Base-by-base conservation (phyloP, 2,329 filamentous ascomycete genomes). In the Epicoccum nigrum region DNA sequence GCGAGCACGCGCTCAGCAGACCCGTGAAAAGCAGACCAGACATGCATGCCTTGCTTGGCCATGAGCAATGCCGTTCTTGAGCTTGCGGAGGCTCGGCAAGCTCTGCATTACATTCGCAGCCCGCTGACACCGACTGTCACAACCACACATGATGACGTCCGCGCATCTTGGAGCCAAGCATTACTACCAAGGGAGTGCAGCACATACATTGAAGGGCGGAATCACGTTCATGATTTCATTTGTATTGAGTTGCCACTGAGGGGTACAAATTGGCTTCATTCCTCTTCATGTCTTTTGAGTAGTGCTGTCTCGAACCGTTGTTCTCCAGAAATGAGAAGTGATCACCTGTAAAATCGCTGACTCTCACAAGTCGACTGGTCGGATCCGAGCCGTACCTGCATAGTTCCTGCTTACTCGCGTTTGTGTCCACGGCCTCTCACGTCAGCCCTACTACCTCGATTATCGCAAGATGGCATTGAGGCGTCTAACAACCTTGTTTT, bases 401-500 rank as follows among this genome's bases (percentile, higher is more conserved):
- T 54, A 48, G 23, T 45, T 39, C 40, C 45, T 30, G 23, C 45
- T 43, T 37, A 20, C 39, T 50, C 27, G 32, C 27, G 5, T 31
- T 38, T 32, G 38, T 47, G 37, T 43, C 33, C 28, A 21, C 25
- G 16, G 23, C 17, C 21, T 51, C 51, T 59, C 55, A 56, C 52
- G 60, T 58, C 52, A 55, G 50, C 55, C 40, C 23, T 39, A 45
- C 35, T 31, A 47, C 48, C 34, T 45, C 32, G 35, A 37, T 17
- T 23, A 15, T 37, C 41, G 49, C 37, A 46, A 46, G 27, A 66
- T 65, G 56, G 52, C 54, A 41, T 56, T 63, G 50, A 67, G 58
- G 54, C 59, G 60, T 55, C 59, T 69, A 42, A 46, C 67, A 54
- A 60, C 52, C 38, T 56, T 68, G 55, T 56, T 53, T 44, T 62